A percentile compares a stretch with the other conserved stretches of the same genome.
phyloP scores from a whole-genome alignment of 177 flowering plant species.

The Vitis hybrid region DNA sequence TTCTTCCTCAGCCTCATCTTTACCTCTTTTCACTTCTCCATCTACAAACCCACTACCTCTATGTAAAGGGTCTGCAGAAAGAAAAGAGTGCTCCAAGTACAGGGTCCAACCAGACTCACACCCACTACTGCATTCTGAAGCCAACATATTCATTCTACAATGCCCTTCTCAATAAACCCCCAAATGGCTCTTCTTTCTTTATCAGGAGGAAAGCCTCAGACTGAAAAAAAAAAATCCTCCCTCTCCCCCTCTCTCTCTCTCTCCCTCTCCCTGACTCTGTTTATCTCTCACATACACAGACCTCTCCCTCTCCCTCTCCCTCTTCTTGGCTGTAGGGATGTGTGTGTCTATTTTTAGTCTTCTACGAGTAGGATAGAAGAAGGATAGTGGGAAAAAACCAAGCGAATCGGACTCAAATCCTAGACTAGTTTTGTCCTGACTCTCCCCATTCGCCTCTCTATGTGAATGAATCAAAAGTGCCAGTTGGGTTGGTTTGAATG shows the following conservation, averaged over 20 bases:
- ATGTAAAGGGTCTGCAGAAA: conserved; percentile 19
- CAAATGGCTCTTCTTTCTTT: conserved; percentile 13
- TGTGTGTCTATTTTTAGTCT: conserved; percentile 1
- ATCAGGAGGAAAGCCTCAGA: neutral
- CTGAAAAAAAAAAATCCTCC: neutral
- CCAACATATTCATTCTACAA: conserved; percentile 20
- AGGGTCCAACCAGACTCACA: conserved; percentile 84
- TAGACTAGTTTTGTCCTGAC: conserved; percentile 47
- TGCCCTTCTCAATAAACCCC: conserved; percentile 2
- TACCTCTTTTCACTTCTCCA: neutral
- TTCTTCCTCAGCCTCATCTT: conserved; percentile 2
- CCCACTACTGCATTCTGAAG: conserved; percentile 67
- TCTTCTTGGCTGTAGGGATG: too few species aligned
- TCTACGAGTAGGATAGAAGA: neutral
- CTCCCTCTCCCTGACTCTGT: neutral
- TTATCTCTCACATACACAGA: too few species aligned
- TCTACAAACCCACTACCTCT: conserved; percentile 3
- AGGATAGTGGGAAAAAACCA: conserved; percentile 13
- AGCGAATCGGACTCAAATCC: conserved; percentile 40
- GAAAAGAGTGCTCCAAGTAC: conserved; percentile 55
- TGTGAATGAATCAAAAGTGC: conserved; percentile 42
- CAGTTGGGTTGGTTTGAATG: conserved; percentile 45
- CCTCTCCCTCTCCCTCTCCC: too few species aligned
- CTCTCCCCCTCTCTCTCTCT: conserved; percentile 3
- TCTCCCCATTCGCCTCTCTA: conserved; percentile 18